Base-by-base conservation (phyloP, 768 basidiomycete genomes). In the Solioccasus polychromus region DNA sequence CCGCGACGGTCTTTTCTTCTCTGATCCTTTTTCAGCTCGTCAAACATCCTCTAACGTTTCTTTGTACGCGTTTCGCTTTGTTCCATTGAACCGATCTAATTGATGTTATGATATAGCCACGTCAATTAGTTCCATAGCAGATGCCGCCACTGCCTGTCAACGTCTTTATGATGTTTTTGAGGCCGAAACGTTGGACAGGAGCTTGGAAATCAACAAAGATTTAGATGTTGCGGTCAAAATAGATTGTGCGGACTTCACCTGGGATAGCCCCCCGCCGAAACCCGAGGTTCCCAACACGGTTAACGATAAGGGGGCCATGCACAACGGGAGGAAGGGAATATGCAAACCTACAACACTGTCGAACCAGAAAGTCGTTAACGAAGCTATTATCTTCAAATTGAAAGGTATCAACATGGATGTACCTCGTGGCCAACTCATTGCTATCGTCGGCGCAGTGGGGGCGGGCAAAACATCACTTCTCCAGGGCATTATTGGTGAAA, bases 21-120 rank as follows among this genome's bases (percentile, higher is more conserved):
- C 70, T 97, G 41, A 83, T 87, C 0, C 72, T 93, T 5, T 97
- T 95, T 76, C 86, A 84, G 52, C 68, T 96, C 17, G 73, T 94
- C 35, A 75, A 92, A 18, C 52, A 92, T 45, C 92, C 93, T 0
- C 73, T 93, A 26, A 87, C 89, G 84, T 75, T 92, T 51, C 62
- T 79, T 39, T 76, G 72, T 75, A 48, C 35, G 72, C 66, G 3
- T 5, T 11, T 15, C 39, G 37, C 10, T 8, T 14, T 5, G 2
- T 20, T 14, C 28, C 19, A 28, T 28, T 34, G 11, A 56, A 50
- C 52, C 20, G 47, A 37, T 42, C 35, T 22, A 11, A 58, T 20
- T 14, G 14, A 24, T 11, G 4, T 22, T 48, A 25, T n/a, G 38
- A 35, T 53, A 15, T 41, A 88, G 85, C 85, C 14, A 54, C 83